Evolutionary conservation across 31 red algal species (phyloP).

Genomic region (Asparagopsis taxiformis): DNA sequence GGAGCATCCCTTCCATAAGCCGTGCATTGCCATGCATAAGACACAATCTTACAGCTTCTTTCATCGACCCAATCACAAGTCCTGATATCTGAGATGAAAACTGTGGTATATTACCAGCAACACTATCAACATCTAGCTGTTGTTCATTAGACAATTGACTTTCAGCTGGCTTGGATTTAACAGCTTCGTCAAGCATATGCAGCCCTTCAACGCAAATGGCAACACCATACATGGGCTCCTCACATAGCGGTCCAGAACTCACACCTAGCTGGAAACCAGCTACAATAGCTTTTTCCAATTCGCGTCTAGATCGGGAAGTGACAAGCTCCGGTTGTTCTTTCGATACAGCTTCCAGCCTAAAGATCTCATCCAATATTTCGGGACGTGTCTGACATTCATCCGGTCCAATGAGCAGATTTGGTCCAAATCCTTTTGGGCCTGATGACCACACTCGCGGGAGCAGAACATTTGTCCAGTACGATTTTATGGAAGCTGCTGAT

Average conservation of each 20-base stretch:
- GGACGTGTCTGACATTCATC: conserved; percentile 18
- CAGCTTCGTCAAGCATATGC: too few relatives aligned
- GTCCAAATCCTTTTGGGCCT: conserved; percentile 73
- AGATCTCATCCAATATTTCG: neutral
- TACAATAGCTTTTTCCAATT: conserved; percentile 74
- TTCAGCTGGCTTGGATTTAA: too few relatives aligned
- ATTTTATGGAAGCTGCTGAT: conserved; percentile 14
- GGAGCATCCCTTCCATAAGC: conserved; percentile 79
- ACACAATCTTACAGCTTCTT: conserved; percentile 67
- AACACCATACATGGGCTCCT: conserved; percentile 94
- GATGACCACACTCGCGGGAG: conserved; percentile 54
- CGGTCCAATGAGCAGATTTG: conserved; percentile 84
- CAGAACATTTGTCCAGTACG: conserved; percentile 38
- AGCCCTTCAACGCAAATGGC: conserved; percentile 38
- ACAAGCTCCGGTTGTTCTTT: too few relatives aligned
- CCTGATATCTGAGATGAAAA: conserved; percentile 14
- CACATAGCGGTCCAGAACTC: conserved; percentile 83
- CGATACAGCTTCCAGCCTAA: conserved; percentile 6
- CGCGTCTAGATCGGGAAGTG: conserved; percentile 1
- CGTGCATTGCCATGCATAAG: conserved; percentile 71
- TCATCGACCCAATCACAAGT: conserved; percentile 59
- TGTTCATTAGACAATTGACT: too few relatives aligned
- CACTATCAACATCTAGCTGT: too few relatives aligned
- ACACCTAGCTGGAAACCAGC: conserved; percentile 90
- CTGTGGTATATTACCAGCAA: neutral